Evolutionary conservation across 1,284 basidiomycete genomes (phyloP).

Genomic region (Xerocomus amazonicus): DNA sequence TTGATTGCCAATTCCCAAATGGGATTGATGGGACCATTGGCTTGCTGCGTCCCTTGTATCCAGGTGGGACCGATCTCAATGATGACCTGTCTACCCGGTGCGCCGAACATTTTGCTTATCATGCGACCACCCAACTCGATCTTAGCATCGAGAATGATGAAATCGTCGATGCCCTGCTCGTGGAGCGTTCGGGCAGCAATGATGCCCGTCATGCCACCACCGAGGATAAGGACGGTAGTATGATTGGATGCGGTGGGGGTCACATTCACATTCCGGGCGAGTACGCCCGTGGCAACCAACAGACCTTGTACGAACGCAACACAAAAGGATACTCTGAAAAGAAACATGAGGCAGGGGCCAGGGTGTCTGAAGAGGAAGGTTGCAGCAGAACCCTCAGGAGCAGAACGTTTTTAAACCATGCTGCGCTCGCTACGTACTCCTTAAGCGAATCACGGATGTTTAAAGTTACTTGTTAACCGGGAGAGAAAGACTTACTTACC

Average conservation of each 20-base stretch:
- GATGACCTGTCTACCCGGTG: constrained; percentile 34
- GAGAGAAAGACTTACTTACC: too few relatives aligned
- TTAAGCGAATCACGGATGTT: too few relatives aligned
- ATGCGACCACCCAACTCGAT: constrained; percentile 61
- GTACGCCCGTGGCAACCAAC: not conserved
- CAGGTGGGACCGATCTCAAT: constrained; percentile 69
- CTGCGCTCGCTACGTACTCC: too few relatives aligned
- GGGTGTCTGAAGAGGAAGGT: too few relatives aligned
- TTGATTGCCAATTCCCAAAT: constrained; percentile 59
- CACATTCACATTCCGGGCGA: constrained; percentile 10
- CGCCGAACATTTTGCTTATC: constrained; percentile 45
- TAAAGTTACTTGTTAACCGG: too few relatives aligned
- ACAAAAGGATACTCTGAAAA: not conserved
- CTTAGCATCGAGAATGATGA: constrained; percentile 59
- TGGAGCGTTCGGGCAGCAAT: constrained; percentile 62
- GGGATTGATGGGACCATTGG: constrained; percentile 53
- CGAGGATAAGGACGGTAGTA: constrained; percentile 48
- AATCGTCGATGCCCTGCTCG: constrained; percentile 53
- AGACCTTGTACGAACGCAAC: constrained; percentile 6
- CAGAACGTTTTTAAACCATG: too few relatives aligned
- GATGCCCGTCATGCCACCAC: constrained; percentile 65
- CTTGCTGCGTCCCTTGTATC: constrained; percentile 63
- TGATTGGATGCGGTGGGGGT: constrained; percentile 11
- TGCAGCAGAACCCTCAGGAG: too few relatives aligned
- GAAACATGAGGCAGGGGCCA: constrained; percentile 7